Conservation (phyloP, 1,284 basidiomycete genomes). For the Ganoderma resinaceum region DNA sequence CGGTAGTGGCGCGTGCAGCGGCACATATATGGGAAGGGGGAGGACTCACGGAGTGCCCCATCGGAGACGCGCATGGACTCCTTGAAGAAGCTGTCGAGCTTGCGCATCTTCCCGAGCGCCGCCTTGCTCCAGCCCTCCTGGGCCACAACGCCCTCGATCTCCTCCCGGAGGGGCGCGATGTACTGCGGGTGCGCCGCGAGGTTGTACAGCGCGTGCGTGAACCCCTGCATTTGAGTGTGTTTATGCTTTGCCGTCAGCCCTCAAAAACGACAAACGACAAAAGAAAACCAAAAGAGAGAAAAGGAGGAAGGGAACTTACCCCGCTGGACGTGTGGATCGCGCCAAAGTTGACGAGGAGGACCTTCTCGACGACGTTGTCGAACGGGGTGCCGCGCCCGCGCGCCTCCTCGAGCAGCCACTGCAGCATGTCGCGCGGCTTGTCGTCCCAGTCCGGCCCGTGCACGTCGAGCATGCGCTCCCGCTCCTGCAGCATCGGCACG, state of each 20-base stretch:
- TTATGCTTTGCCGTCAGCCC: background rate
- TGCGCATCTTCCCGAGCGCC: constrained; percentile 34
- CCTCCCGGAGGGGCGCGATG: constrained; percentile 34
- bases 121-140: constrained; percentile 34
- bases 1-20: background rate
- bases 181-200: constrained; percentile 33
- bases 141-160: constrained; percentile 28
- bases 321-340: constrained; percentile 35
- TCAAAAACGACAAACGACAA: background rate
- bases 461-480: constrained; percentile 43
- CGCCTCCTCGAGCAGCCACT: constrained; percentile 36
- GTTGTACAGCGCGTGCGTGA: constrained; percentile 37
- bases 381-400: constrained; percentile 26
- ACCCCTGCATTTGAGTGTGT: constrained; percentile 23
- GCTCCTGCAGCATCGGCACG: constrained; percentile 47
- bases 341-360: constrained; percentile 34
- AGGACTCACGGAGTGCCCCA: constrained; percentile 23
- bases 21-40: too few relatives aligned
- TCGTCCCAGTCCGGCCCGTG: constrained; percentile 48
- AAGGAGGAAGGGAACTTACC: constrained; percentile 14
- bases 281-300: background rate
- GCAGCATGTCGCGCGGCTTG: constrained; percentile 41
- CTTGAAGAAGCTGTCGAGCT: constrained; percentile 38
- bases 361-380: constrained; percentile 29
- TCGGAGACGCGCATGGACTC: constrained; percentile 33